Evolutionary conservation across 2,329 filamentous ascomycete species (phyloP).

Genomic region (Penicillium sp.): DNA sequence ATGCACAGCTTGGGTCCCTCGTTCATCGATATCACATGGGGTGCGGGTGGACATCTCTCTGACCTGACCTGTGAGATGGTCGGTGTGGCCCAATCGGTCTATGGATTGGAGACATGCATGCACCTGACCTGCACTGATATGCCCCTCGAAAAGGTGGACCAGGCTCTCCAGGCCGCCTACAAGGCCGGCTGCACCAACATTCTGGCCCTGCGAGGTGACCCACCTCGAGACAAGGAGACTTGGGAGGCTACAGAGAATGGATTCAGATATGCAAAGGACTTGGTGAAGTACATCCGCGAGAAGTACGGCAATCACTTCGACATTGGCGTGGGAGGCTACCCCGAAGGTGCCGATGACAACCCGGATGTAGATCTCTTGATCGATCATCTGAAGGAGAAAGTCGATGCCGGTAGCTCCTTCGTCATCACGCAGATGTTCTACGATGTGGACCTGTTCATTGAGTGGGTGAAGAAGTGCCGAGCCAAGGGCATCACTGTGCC

Average conservation of each 20-base stretch:
- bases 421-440: slow-evolving; percentile 99
- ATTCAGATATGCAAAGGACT: slow-evolving; percentile 89
- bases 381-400: slow-evolving; percentile 94
- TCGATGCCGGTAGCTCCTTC: slow-evolving; percentile 90
- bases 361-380: slow-evolving; percentile 82
- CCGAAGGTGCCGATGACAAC: slow-evolving; percentile 93
- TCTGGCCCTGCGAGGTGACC: slow-evolving; percentile 87
- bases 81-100: slow-evolving; percentile 88
- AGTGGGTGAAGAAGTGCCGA: slow-evolving; percentile 85
- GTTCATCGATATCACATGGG: slow-evolving; percentile 99
- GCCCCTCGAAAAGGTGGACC: slow-evolving; percentile 88
- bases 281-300: slow-evolving; percentile 80
- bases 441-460: slow-evolving; percentile 90
- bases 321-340: slow-evolving; percentile 95
- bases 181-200: slow-evolving; percentile 98
- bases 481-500: slow-evolving; percentile 81
- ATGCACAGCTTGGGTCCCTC: slow-evolving; percentile 94
- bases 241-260: slow-evolving; percentile 87
- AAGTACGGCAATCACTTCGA: slow-evolving; percentile 90
- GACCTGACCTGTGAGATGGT: slow-evolving; percentile 98
- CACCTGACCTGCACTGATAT: slow-evolving; percentile 98
- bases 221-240: slow-evolving; percentile 87
- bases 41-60: slow-evolving; percentile 87
- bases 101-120: slow-evolving; percentile 98
- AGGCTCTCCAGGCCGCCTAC: slow-evolving; percentile 84